phyloP scores from a whole-genome alignment of 2,329 filamentous ascomycete genomes.

The Cladosporium sp. region DNA sequence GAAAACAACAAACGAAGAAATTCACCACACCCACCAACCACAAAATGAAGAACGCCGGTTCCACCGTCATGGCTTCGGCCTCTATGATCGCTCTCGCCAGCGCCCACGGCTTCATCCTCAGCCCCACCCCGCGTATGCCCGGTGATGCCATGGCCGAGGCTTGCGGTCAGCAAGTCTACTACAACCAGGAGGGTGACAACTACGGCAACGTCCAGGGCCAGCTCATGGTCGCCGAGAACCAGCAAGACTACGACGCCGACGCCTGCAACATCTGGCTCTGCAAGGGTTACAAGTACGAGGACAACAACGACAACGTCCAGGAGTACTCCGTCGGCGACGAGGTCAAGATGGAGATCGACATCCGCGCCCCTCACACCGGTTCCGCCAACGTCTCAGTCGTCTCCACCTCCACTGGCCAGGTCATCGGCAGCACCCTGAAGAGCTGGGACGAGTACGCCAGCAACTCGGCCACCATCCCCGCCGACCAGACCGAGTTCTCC shows the following conservation, averaged over 20 bases:
- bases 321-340: constrained; percentile 48
- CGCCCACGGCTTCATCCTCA: constrained; percentile 52
- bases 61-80: constrained; percentile 22
- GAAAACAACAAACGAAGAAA: not conserved
- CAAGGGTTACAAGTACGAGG: constrained; percentile 55
- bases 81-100: constrained; percentile 44
- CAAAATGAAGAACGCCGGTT: constrained; percentile 12
- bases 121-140: constrained; percentile 47
- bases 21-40: not conserved
- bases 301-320: constrained; percentile 52
- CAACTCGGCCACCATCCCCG: constrained; percentile 38
- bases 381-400: constrained; percentile 57
- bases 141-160: constrained; percentile 49
- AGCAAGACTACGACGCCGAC: constrained; percentile 23
- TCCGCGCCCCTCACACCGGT: constrained; percentile 52
- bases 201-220: constrained; percentile 56
- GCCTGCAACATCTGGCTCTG: constrained; percentile 26
- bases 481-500: constrained; percentile 47
- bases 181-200: constrained; percentile 50
- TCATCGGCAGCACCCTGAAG: constrained; percentile 52
- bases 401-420: constrained; percentile 40
- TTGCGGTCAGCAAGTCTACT: constrained; percentile 53
- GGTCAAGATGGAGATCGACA: constrained; percentile 44
- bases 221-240: constrained; percentile 43
- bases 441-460: constrained; percentile 54